Evolutionary conservation across 2,329 filamentous ascomycete genomes (phyloP).

Genomic region (Nemania diffusa): DNA sequence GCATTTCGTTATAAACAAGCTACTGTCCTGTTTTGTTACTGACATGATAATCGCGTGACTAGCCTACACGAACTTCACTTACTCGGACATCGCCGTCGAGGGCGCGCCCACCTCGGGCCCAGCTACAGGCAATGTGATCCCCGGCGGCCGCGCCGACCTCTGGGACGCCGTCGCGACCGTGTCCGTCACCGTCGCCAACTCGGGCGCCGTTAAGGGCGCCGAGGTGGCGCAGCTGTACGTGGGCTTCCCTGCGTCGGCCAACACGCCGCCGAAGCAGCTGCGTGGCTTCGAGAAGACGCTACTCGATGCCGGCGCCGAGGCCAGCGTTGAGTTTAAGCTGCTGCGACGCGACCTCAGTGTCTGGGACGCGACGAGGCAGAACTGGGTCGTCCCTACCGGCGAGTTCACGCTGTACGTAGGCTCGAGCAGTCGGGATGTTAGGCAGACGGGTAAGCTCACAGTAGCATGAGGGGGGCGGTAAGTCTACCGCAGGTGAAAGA

Average conservation of each 20-base stretch:
- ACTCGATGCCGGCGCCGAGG: constrained; percentile 59
- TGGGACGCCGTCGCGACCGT: constrained; percentile 60
- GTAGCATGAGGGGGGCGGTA: constrained; percentile 29
- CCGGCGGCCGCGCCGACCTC: constrained; percentile 59
- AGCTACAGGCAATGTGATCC: constrained; percentile 52
- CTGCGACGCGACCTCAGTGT: constrained; percentile 71
- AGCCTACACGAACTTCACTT: constrained; percentile 76
- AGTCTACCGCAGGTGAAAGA: too few relatives aligned
- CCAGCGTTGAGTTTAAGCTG: constrained; percentile 63
- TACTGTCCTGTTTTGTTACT: neutral
- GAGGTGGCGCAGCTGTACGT: constrained; percentile 73
- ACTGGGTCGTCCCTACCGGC: constrained; percentile 61
- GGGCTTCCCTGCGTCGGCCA: constrained; percentile 54
- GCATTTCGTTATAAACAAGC: neutral
- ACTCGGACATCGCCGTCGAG: constrained; percentile 60
- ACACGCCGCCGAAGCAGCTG: constrained; percentile 61
- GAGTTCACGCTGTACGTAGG: constrained; percentile 56
- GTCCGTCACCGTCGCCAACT: constrained; percentile 72
- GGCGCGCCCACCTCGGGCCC: constrained; percentile 53
- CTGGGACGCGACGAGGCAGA: constrained; percentile 68
- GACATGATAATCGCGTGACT: neutral
- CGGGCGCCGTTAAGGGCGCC: constrained; percentile 68
- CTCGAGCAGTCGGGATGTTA: constrained; percentile 59
- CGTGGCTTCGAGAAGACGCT: constrained; percentile 71
- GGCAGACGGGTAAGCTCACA: constrained; percentile 52